Evolutionary conservation across 2,329 filamentous ascomycete species (phyloP), one percentile per base, ranked within the genome.

Genomic region (Neopestalotiopsis sp.): DNA sequence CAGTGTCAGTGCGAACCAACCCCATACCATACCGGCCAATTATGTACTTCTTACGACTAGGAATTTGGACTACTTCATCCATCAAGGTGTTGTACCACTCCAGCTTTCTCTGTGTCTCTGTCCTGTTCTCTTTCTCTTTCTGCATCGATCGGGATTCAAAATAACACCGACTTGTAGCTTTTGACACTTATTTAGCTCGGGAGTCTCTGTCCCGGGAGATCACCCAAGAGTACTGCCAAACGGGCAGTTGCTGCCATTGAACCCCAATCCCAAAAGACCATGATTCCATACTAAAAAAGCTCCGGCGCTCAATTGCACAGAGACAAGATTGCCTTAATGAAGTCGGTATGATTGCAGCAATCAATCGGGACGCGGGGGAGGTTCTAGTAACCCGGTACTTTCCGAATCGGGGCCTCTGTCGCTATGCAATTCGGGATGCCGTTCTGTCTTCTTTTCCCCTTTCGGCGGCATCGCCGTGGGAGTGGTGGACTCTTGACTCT

Each of bases 391-490:
- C 34, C 32, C 32, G 30, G 59, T 34, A 38, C 30, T 62, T 40
- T 38, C 59, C 59, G 30, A 40, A 40, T 59, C 57, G 57, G 45
- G 57, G 30, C 20, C 57, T 34, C 30, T 38, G 20, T 59, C 13
- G 24, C 20, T 59, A 30, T 34, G 57, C 45, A 53, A 17, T 10
- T 53, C 45, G 45, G 45, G 45, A 53, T 53, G 45, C 45, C 45
- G 45, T 53, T 20, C 45, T 53, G 45, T 53, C 45, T 53, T 14
- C 45, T 53, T n/a, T 53, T 53, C 45, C 57, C 30, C 57, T 59
- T 59, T 59, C 57, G 57, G 30, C 30, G 30, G 24, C 57, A 59
- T 24, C 57, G 30, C 57, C 57, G 57, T 28, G 24, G 24, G 34
- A 38, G 34, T 38, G 17, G 45, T 53, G 45, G 45, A 53, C 42